Conservation (phyloP, 345 rosid species). For the Eutrema yunnanense region DNA sequence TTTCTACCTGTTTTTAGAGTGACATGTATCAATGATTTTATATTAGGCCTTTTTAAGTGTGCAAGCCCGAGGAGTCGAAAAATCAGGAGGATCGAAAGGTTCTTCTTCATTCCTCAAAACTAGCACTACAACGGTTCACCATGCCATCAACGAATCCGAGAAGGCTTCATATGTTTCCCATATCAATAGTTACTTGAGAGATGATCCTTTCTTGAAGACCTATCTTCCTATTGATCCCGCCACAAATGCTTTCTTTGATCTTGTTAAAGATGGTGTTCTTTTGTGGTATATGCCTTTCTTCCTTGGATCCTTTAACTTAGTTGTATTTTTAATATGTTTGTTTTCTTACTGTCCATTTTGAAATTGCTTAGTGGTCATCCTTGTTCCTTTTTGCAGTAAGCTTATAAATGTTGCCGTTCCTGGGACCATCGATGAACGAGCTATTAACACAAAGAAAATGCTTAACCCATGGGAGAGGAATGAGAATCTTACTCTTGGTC, state of each 20-base stretch:
- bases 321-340: too few relatives aligned
- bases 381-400: constrained; percentile 57
- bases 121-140: constrained; percentile 84
- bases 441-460: constrained; percentile 74
- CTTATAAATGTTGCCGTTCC: constrained; percentile 97
- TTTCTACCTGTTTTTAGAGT: neutral
- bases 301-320: neutral
- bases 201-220: constrained; percentile 74
- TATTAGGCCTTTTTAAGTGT: constrained; percentile 62
- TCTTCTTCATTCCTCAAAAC: constrained; percentile 76
- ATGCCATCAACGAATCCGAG: constrained; percentile 80
- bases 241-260: constrained; percentile 81
- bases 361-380: constrained; percentile 7
- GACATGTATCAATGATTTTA: neutral
- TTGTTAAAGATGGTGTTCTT: constrained; percentile 86
- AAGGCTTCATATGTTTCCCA: constrained; percentile 92
- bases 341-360: neutral
- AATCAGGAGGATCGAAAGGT: constrained; percentile 48
- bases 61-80: constrained; percentile 53
- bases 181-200: constrained; percentile 70
- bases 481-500: constrained; percentile 95
- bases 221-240: constrained; percentile 79
- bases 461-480: constrained; percentile 99
- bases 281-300: constrained; percentile 53
- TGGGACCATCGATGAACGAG: constrained; percentile 97